Evolutionary conservation across 2,329 filamentous ascomycete genomes (phyloP), one percentile per base, ranked within the genome.

Genomic region (Ascochyta clinopodiicola): DNA sequence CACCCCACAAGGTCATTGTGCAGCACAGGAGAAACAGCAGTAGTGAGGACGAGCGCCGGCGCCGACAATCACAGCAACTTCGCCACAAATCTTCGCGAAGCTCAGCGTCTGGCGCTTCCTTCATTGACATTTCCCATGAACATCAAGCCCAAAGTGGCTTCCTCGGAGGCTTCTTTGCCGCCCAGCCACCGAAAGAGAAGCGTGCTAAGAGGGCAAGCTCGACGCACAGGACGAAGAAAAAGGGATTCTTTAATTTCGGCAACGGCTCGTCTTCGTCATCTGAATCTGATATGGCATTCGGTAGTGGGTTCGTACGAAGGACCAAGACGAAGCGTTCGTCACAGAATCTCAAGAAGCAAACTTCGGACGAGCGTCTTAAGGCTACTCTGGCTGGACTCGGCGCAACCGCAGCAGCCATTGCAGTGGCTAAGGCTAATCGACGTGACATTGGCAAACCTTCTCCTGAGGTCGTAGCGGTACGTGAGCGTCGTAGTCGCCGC

Each of bases 61-160:
- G 64, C 15, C 61, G 61, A 37, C 61, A 61, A 35, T 67, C 67
- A 12, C 64, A 73, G 21, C 64, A 68, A 29, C 53, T 68, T 8
- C 62, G 64, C 34, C 67, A 59, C 49, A 73, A 72, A 36, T 68
- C 67, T 15, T 75, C 72, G 34, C 67, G 70, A 43, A 75, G 72
- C 60, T 75, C 73, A 32, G 54, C 68, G 10, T 69, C 66, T 37
- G 82, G 82, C 37, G 84, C 82, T 15, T 88, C 86, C 1, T 80
- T 87, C 51, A 75, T 90, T 49, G 88, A 91, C 66, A 87, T 91
- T 47, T 89, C 88, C 44, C 81, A 81, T 35, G 77, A 80, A 42
- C 80, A 81, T 47, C 79, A 77, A 55, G 79, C 78, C 6, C 77
- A 80, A 50, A 62, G 68, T 21, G 69, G 70, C 25, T 69, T 77